Conservation (phyloP, 345 rosid genomes). For the Citrus sp. region DNA sequence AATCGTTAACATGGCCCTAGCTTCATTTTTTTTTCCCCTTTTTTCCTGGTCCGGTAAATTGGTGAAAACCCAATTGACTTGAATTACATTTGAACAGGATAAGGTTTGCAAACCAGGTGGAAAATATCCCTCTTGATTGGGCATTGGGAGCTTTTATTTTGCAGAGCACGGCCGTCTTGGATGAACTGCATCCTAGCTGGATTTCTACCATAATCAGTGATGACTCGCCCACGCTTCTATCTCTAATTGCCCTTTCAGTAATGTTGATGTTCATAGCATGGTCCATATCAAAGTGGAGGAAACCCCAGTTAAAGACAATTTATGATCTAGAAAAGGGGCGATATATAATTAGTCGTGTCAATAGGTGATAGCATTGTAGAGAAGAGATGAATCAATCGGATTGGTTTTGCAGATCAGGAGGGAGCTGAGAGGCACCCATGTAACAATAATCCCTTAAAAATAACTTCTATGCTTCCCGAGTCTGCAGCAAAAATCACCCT, state of each 20-base stretch:
- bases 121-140: conserved; percentile 83
- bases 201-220: conserved; percentile 34
- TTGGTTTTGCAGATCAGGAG: conserved; percentile 5
- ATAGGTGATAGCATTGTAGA: conserved; percentile 30
- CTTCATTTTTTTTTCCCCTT: not conserved
- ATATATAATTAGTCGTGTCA: conserved; percentile 65
- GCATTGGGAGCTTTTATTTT: conserved; percentile 90
- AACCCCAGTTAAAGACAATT: conserved; percentile 73
- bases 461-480: not conserved
- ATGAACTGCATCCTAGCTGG: conserved; percentile 40
- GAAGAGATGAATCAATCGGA: not conserved
- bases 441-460: not conserved
- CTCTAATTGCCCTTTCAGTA: conserved; percentile 43
- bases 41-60: not conserved
- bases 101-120: conserved; percentile 59
- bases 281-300: conserved; percentile 70
- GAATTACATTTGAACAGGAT: conserved; percentile 41
- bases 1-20: not conserved
- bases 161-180: conserved; percentile 38
- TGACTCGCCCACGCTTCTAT: conserved; percentile 44
- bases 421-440: not conserved
- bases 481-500: conserved; percentile 1
- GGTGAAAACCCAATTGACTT: not conserved
- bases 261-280: conserved; percentile 49
- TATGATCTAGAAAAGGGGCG: conserved; percentile 93